Conservation (phyloP, 768 basidiomycete genomes). For the Lepiota brunneoincarnata region DNA sequence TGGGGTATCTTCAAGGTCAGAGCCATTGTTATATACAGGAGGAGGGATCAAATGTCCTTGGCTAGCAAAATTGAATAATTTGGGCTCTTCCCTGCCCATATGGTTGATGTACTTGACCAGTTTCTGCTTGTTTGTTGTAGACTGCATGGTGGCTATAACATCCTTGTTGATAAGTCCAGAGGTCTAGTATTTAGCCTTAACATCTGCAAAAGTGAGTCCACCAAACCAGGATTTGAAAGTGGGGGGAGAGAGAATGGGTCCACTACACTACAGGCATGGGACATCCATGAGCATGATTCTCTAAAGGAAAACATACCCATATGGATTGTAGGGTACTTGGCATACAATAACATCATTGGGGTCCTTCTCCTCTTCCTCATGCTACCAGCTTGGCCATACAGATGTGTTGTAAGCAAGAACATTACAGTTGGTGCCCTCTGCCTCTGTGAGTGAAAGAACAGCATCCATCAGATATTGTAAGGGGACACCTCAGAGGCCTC, state of each 20-base stretch:
- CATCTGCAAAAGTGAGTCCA: neutral
- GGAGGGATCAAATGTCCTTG: neutral
- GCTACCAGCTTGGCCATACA: neutral
- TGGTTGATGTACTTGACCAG: neutral
- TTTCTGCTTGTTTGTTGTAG: neutral
- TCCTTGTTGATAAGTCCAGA: neutral
- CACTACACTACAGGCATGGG: neutral
- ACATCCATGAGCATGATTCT: neutral
- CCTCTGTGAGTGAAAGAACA: slow-evolving; percentile 10
- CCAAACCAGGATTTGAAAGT: neutral
- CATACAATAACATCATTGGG: neutral
- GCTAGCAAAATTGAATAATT: neutral
- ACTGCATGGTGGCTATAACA: neutral
- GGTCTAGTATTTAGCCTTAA: neutral
- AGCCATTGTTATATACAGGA: neutral
- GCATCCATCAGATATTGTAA: slow-evolving; percentile 11
- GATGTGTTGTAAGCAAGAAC: neutral
- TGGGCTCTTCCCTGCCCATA: neutral
- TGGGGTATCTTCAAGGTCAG: neutral
- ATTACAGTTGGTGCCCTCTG: neutral
- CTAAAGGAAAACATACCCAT: slow-evolving; percentile 15
- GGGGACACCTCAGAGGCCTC: too few relatives aligned
- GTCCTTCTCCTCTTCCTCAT: neutral
- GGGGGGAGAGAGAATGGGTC: neutral
- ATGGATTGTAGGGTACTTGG: slow-evolving; percentile 6